Conservation (phyloP, 768 basidiomycete species). For the Phylloporus arenicola region DNA sequence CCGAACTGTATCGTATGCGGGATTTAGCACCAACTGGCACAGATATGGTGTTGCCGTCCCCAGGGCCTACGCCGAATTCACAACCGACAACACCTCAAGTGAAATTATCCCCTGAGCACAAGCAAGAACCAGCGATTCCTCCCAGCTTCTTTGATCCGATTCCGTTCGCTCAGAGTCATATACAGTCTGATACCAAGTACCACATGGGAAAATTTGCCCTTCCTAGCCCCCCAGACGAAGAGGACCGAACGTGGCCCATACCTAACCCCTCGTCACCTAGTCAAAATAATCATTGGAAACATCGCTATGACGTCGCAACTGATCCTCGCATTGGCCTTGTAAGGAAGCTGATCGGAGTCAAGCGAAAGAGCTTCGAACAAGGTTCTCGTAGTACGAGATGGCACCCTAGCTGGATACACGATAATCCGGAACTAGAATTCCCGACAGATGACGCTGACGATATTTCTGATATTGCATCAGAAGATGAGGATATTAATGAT, state of each 20-base stretch:
- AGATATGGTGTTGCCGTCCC: constrained; percentile 47
- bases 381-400: constrained; percentile 32
- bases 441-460: constrained; percentile 32
- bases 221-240: constrained; percentile 57
- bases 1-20: constrained; percentile 21
- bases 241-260: constrained; percentile 31
- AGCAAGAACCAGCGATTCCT: constrained; percentile 14
- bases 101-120: constrained; percentile 34
- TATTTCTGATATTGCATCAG: constrained; percentile 37
- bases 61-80: constrained; percentile 45
- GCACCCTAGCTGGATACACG: constrained; percentile 40
- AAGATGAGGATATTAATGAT: constrained; percentile 35
- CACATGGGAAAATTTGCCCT: constrained; percentile 65
- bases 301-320: constrained; percentile 54
- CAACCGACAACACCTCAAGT: constrained; percentile 52
- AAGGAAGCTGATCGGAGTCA: constrained; percentile 62
- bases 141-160: constrained; percentile 61
- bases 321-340: constrained; percentile 70
- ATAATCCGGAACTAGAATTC: constrained; percentile 45
- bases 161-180: constrained; percentile 62
- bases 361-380: constrained; percentile 51
- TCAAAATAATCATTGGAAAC: constrained; percentile 39
- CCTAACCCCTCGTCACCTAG: constrained; percentile 15
- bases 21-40: constrained; percentile 30
- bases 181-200: constrained; percentile 69